phyloP scores from a whole-genome alignment of 2,329 filamentous ascomycete species.

The Eutypella sp. region DNA sequence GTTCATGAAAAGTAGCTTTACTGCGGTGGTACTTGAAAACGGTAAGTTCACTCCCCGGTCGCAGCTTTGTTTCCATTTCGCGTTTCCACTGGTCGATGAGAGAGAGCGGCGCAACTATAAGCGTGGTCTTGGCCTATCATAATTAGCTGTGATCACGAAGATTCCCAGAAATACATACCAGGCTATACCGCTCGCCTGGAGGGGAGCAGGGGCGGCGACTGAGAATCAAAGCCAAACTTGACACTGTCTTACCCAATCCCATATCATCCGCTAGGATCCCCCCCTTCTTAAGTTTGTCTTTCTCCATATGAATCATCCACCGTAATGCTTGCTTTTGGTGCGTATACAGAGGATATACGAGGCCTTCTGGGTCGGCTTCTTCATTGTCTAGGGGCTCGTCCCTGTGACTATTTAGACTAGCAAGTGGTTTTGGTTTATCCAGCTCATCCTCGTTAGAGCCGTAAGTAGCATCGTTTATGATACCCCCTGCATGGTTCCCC shows the following conservation, averaged over 20 bases:
- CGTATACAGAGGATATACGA: constrained; percentile 67
- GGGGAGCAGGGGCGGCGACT: constrained; percentile 29
- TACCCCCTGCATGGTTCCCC: constrained; percentile 25
- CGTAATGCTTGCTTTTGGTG: constrained; percentile 76
- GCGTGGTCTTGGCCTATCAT: constrained; percentile 59
- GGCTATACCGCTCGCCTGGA: constrained; percentile 48
- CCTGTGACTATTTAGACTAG: constrained; percentile 71
- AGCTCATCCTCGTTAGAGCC: constrained; percentile 41
- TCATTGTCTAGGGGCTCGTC: constrained; percentile 59
- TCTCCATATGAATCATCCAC: constrained; percentile 73
- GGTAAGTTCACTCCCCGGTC: constrained; percentile 51
- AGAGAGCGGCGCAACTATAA: constrained; percentile 77
- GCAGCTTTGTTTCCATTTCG: constrained; percentile 70
- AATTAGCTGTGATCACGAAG: constrained; percentile 2
- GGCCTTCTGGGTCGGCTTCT: constrained; percentile 62
- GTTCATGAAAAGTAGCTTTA: constrained; percentile 51
- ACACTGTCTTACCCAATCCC: constrained; percentile 81
- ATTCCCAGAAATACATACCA: constrained; percentile 19
- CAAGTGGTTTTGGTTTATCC: constrained; percentile 65
- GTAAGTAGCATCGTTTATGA: constrained; percentile 31
- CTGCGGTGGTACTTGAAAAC: constrained; percentile 69
- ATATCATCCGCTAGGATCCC: constrained; percentile 78
- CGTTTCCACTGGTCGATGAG: constrained; percentile 80
- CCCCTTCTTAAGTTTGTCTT: constrained; percentile 66
- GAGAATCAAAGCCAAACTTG: constrained; percentile 73